These are phyloP conservation scores for Sporisorium sorghi DNA, from an alignment of 1,284 basidiomycete genomes.

Conservation along the genomic window DNA sequence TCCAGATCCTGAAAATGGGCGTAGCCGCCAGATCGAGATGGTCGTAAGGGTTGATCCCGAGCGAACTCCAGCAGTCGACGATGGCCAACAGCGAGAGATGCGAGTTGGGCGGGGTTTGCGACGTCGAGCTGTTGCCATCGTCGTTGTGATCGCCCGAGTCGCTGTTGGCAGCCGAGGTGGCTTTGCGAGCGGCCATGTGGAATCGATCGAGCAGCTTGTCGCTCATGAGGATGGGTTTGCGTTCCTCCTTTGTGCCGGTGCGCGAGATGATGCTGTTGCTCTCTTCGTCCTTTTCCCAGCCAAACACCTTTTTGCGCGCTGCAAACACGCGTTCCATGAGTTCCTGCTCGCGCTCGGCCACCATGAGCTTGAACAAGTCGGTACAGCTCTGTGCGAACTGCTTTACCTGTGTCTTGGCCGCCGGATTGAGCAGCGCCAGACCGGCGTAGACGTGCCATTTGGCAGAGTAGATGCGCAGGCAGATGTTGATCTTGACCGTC, in stretches of 20 bases:
- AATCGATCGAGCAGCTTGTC: constrained; percentile 90
- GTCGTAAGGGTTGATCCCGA: constrained; percentile 87
- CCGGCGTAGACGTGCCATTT: constrained; percentile 99
- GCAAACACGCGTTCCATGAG: constrained; percentile 77
- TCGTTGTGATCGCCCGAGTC: constrained; percentile 28
- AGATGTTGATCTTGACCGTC: constrained; percentile 97
- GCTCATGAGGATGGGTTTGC: constrained; percentile 82
- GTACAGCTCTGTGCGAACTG: constrained; percentile 85
- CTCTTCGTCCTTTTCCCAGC: constrained; percentile 67
- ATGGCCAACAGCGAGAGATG: constrained; percentile 96
- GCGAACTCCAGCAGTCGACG: constrained; percentile 96
- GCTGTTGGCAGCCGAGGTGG: constrained; percentile 14
- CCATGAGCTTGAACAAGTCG: constrained; percentile 95
- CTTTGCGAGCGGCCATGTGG: constrained; percentile 76
- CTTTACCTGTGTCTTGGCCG: constrained; percentile 87
- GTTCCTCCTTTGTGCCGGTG: constrained; percentile 50
- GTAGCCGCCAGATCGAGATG: constrained; percentile 95
- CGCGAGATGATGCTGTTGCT: constrained; percentile 48
- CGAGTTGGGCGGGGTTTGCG: constrained; percentile 76
- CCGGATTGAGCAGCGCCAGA: constrained; percentile 93
- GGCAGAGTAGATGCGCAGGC: constrained; percentile 88
- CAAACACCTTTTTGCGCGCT: constrained; percentile 84
- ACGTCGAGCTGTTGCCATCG: neutral
- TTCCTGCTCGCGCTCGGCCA: constrained; percentile 78
- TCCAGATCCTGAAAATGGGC: constrained; percentile 94